Conservation (phyloP, 2,329 filamentous ascomycete genomes). For the Phyllosticta citribraziliensis region DNA sequence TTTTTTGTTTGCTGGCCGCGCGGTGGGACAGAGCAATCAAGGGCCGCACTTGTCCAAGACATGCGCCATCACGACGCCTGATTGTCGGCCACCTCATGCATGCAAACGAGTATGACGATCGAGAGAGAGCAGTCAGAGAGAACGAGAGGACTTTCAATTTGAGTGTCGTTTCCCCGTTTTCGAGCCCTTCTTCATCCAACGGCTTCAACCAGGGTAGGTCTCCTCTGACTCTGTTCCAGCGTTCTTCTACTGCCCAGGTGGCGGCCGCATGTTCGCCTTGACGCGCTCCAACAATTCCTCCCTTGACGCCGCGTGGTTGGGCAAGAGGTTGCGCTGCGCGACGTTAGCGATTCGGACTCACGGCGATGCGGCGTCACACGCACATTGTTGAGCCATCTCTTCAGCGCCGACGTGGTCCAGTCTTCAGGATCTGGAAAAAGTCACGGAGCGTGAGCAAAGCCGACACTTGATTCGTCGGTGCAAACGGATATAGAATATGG, state of each 20-base stretch:
- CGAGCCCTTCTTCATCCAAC: too few relatives aligned
- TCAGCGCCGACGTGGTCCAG: constrained; percentile 75
- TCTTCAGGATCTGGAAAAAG: constrained; percentile 44
- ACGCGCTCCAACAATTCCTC: constrained; percentile 59
- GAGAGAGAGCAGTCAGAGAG: too few relatives aligned
- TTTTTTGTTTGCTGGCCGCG: too few relatives aligned
- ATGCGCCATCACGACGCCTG: too few relatives aligned
- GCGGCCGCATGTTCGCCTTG: constrained; percentile 54
- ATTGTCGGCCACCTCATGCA: too few relatives aligned
- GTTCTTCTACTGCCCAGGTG: constrained; percentile 13
- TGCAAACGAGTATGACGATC: too few relatives aligned
- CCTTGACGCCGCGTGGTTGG: constrained; percentile 47
- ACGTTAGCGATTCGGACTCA: background rate
- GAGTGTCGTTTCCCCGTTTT: too few relatives aligned
- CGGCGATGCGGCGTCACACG: constrained; percentile 25
- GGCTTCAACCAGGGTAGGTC: too few relatives aligned
- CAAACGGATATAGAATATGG: background rate
- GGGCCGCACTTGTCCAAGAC: too few relatives aligned
- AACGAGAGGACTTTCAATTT: too few relatives aligned
- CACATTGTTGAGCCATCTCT: constrained; percentile 72
- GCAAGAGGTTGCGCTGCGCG: constrained; percentile 53
- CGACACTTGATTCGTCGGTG: background rate
- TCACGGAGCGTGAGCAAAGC: background rate
- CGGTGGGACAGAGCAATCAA: too few relatives aligned
- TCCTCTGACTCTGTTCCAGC: too few relatives aligned